Evolutionary conservation across 768 basidiomycete genomes (phyloP).

Genomic region (Strobilomyces confusus): DNA sequence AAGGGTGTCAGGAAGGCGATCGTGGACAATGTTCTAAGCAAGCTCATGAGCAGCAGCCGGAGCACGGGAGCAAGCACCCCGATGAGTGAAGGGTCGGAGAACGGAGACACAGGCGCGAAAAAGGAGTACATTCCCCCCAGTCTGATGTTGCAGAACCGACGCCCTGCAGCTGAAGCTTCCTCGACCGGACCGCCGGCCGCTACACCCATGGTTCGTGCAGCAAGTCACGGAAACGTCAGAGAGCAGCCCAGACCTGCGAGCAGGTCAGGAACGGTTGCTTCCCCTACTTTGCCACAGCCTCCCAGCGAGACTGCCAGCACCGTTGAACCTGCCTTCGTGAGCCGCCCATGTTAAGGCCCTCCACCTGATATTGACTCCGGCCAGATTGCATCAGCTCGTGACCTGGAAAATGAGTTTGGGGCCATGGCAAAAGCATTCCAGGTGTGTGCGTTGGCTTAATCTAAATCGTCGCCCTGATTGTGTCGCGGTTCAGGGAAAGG

Average conservation of each 20-base stretch:
- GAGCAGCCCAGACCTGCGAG: slow-evolving; percentile 56
- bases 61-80: slow-evolving; percentile 40
- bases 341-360: slow-evolving; percentile 22
- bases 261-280: slow-evolving; percentile 46
- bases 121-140: slow-evolving; percentile 78
- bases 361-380: neutral
- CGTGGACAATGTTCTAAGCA: slow-evolving; percentile 71
- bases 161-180: slow-evolving; percentile 39
- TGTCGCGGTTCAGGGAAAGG: slow-evolving; percentile 67
- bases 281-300: slow-evolving; percentile 41
- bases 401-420: slow-evolving; percentile 83
- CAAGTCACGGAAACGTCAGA: slow-evolving; percentile 47
- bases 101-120: slow-evolving; percentile 30
- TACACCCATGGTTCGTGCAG: slow-evolving; percentile 37
- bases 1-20: slow-evolving; percentile 86
- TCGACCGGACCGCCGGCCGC: slow-evolving; percentile 25
- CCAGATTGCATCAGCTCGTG: slow-evolving; percentile 79
- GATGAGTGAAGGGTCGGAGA: slow-evolving; percentile 60
- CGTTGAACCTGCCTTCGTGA: slow-evolving; percentile 66
- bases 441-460: slow-evolving; percentile 36
- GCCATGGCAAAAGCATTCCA: slow-evolving; percentile 79
- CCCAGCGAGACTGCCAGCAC: slow-evolving; percentile 41
- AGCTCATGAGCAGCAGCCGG: slow-evolving; percentile 48
- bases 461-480: neutral
- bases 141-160: slow-evolving; percentile 51